Evolutionary conservation across 1,284 basidiomycete species (phyloP), one percentile per base, ranked within the genome.

Genomic region (Flammula alnicola): DNA sequence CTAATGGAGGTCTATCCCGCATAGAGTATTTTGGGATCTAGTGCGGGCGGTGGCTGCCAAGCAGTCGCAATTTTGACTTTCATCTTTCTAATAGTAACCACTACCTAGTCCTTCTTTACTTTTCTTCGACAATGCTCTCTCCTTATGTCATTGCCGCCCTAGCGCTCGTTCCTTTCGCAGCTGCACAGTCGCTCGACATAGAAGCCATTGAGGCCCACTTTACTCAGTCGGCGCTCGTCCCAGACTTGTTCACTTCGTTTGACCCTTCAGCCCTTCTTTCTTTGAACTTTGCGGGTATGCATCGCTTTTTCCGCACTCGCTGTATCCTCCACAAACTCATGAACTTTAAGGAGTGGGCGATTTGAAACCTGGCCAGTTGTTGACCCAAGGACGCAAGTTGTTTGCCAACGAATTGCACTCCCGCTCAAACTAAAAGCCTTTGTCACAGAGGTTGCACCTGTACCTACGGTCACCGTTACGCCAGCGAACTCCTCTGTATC

Each of bases 121-220:
- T 29, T 35, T 30, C 27, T 37, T 44, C 32, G 14, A 56, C 54
- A 52, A 74, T 77, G 71, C 54, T 74, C 47, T 44, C 67, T 44
- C 47, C 68, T 54, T 47, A 66, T 30, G 32, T 74, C 58, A 8
- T 72, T 61, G 55, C 70, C 51, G 60, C 69, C 54, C 58, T 75
- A 37, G 58, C 69, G 47, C 57, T 83, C 58, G 58, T 70, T 44
- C 67, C 72, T 43, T 64, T 77, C 59, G 70, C 69, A 47, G 55
- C 63, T 30, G 76, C 77, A 17, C 79, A 83, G 59, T 65, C 63
- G 9, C 56, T 81, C 44, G 69, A 73, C 42, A 67, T 84, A 32
- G 71, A 71, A 52, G 81, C 77, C 27, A 79, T 85, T 46, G 65
- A 83, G 58, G 85, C 84, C 16, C 80, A 86, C 58, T 85, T 87